Base-by-base conservation (phyloP, 1,139 yeast species). In the Candida sp. region DNA sequence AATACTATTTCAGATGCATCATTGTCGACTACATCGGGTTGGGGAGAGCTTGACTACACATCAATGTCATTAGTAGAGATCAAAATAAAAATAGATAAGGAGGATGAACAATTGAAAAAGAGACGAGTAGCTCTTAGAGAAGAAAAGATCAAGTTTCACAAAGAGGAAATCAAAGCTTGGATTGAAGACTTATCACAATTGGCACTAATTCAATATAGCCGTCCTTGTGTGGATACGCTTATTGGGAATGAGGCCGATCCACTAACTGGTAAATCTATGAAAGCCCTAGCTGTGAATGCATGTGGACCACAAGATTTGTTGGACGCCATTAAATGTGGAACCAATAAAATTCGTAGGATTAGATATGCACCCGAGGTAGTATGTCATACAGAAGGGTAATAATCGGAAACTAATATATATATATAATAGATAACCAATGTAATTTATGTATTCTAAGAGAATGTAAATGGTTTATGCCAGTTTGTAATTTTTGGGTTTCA, bases 221-320 rank as follows among this genome's bases (percentile, higher is more conserved):
- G 53, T 27, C 53, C 53, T 12, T 12, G 40, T 15, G 35, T 49
- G 8, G 40, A 38, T 7, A n/a, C 36, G 1, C 45, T 49, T 12
- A 45, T 49, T 5, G 38, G 45, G 7, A 22, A 35, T 5, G 46
- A 47, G 12, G 37, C 44, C n/a, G 11, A 45, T 37, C 21, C 42
- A 35, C 36, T 42, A 22, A 41, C 53, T 6, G 30, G 11, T 25
- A 33, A 23, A 30, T 35, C 35, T 43, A 64, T 35, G 22, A 58
- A 54, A 43, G 52, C 65, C 2, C 32, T 71, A 45, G 75, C 76
- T 0, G 67, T 73, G 2, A 49, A 64, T 15, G 56, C 65, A 21
- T 72, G 77, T 59, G 78, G 78, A 1, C 70, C 75, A 4, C 51
- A 45, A 3, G 41, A 40, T 3, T 61, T 73, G 41, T 57, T 66